Evolutionary conservation across 129 eudicot species (phyloP), one percentile per base, ranked within the genome.

Genomic region (Lactuca saligna): DNA sequence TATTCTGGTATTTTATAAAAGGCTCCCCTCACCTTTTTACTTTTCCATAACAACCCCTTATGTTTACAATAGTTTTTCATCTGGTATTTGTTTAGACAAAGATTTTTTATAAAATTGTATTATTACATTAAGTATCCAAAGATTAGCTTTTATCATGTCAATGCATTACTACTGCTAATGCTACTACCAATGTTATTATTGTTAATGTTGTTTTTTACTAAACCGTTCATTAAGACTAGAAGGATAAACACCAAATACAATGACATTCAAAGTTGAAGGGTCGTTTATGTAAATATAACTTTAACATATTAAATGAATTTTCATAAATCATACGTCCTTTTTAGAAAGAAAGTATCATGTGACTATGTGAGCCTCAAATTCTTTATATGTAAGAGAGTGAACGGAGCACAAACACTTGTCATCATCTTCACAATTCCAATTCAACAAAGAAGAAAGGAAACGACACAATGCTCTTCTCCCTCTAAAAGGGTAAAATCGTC

Each of bases 361-460:
- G 13, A 42, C 2, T 25, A 25, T 49, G 61, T 20, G 25, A 71
- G 55, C 68, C 20, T 16, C 32, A 44, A 62, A 39, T 58, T 65
- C 68, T 77, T 75, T 57, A 66, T 77, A 71, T 62, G 71, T 31
- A 10, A 78, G 68, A 9, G 73, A 72, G 69, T 32, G 51, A 54
- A 58, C 49, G 75, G 41, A 69, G 50, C 66, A 78, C 54, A 3
- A 63, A 82, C 94, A 83, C 89, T 81, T 83, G 89, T 79, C 93
- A 70, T 56, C 77, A 72, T 79, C 29, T 25, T 25, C 29, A 25
- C 1, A 25, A 25, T 87, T 81, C 66, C 83, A 69, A 32, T 57
- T 61, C 67, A 70, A 54, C 61, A 71, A 55, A 78, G 78, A 75
- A 79, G 80, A 57, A 65, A 75, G 74, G 66, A 77, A 63, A 71